These are phyloP conservation scores for Naematelia aurantialba DNA, from an alignment of 768 basidiomycete species.

Conservation along the genomic window DNA sequence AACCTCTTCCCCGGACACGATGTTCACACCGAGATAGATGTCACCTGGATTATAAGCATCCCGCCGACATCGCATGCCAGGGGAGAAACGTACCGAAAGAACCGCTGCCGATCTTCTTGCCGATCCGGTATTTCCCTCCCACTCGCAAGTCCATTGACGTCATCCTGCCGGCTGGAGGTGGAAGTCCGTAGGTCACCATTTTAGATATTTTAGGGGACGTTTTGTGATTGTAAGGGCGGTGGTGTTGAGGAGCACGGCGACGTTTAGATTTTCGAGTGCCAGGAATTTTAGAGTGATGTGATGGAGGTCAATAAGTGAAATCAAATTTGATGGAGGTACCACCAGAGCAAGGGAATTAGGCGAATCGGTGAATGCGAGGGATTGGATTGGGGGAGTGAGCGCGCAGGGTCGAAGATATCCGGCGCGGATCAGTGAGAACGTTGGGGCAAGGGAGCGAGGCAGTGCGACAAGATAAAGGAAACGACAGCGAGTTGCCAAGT, in stretches of 20 bases:
- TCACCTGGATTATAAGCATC: slow-evolving; percentile 62
- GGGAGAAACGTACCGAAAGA: slow-evolving; percentile 73
- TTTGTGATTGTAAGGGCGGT: background rate
- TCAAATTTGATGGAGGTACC: too few relatives aligned
- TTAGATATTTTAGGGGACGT: background rate
- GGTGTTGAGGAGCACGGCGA: background rate
- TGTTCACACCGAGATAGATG: slow-evolving; percentile 99
- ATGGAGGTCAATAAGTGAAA: too few relatives aligned
- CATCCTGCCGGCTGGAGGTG: slow-evolving; percentile 23
- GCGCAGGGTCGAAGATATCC: background rate
- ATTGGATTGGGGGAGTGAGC: background rate
- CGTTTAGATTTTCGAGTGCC: background rate
- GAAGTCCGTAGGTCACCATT: background rate
- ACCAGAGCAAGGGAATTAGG: too few relatives aligned
- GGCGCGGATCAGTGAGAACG: background rate
- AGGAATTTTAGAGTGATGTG: background rate
- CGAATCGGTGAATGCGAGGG: background rate
- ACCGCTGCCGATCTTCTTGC: slow-evolving; percentile 98
- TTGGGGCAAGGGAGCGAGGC: background rate
- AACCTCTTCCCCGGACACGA: slow-evolving; percentile 98
- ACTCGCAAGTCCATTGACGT: slow-evolving; percentile 48
- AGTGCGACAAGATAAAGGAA: background rate
- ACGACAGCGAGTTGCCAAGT: background rate
- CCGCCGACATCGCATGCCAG: background rate
- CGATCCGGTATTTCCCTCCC: slow-evolving; percentile 75